Percentiles rank a stretch among this genome's conserved stretches.
Evolutionary conservation across 2,329 filamentous ascomycete genomes (phyloP).

Genomic region (Epichloe amarillans): DNA sequence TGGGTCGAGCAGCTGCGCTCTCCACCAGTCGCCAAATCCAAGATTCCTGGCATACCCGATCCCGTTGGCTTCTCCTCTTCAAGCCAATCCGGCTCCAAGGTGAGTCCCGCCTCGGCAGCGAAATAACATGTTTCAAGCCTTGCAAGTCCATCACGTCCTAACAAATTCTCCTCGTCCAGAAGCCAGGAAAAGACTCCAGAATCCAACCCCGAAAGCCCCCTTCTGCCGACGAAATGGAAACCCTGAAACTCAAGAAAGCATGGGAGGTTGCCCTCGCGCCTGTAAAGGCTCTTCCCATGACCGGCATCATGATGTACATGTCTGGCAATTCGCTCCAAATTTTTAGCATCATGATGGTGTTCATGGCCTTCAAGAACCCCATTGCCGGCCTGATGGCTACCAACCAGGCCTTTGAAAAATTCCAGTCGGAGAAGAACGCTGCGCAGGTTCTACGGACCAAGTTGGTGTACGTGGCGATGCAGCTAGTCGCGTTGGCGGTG

Average conservation of each 20-base stretch:
- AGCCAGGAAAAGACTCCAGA: slow-evolving; percentile 38
- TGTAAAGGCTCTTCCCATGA: slow-evolving; percentile 93
- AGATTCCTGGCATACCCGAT: slow-evolving; percentile 59
- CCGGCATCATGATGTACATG: slow-evolving; percentile 99
- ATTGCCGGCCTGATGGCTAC: slow-evolving; percentile 72
- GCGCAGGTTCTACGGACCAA: slow-evolving; percentile 70
- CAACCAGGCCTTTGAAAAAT: slow-evolving; percentile 78
- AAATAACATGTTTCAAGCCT: not conserved
- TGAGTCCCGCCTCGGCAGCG: slow-evolving; percentile 14
- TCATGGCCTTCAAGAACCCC: slow-evolving; percentile 97
- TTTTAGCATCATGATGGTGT: slow-evolving; percentile 99
- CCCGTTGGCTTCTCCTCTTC: slow-evolving; percentile 69
- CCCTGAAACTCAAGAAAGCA: slow-evolving; percentile 92
- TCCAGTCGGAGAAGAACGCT: slow-evolving; percentile 70
- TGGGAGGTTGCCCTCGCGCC: slow-evolving; percentile 95
- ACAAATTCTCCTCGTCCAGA: slow-evolving; percentile 19
- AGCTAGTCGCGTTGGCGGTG: slow-evolving; percentile 67
- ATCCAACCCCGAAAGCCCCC: slow-evolving; percentile 48
- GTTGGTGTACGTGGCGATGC: slow-evolving; percentile 75
- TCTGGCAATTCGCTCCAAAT: slow-evolving; percentile 96
- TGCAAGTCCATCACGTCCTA: not conserved
- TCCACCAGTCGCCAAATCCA: slow-evolving; percentile 52
- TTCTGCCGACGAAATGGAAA: slow-evolving; percentile 78
- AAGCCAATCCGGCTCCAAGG: slow-evolving; percentile 44
- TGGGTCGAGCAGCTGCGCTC: slow-evolving; percentile 76